Conservation (phyloP, 2,329 filamentous ascomycete genomes). For the Fusarium sp. region DNA sequence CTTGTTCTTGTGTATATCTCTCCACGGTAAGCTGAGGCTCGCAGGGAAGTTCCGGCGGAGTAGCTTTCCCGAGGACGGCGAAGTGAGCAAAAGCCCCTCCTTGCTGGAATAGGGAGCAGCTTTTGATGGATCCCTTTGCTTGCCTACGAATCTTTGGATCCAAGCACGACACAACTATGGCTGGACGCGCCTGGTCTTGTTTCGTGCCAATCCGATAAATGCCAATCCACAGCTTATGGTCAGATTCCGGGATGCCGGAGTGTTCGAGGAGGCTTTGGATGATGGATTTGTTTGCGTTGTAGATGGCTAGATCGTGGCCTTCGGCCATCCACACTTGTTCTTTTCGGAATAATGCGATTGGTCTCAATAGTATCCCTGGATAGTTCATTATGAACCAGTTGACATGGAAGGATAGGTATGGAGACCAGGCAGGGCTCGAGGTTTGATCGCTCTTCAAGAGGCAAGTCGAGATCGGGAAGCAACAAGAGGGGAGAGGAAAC, state of each 20-base stretch:
- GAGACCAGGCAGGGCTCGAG: background rate
- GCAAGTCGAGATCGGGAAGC: too few relatives aligned
- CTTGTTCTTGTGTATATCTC: background rate
- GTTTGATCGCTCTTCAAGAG: background rate
- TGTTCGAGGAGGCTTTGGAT: background rate
- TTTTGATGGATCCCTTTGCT: background rate
- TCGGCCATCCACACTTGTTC: background rate
- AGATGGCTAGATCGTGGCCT: background rate
- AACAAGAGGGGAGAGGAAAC: too few relatives aligned
- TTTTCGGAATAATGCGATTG: background rate
- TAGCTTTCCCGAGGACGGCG: background rate
- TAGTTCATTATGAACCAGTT: background rate
- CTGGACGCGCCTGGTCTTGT: background rate
- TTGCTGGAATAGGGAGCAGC: background rate
- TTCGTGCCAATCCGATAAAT: background rate
- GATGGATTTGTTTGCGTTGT: background rate
- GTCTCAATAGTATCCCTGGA: background rate
- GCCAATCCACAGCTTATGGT: background rate
- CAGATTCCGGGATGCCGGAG: background rate
- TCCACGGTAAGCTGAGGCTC: background rate
- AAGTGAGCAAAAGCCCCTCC: background rate
- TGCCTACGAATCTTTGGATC: background rate
- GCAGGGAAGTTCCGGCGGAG: background rate
- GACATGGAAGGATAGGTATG: background rate
- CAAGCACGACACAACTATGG: background rate